These are phyloP conservation scores for Dipteronia dyeriana DNA, from an alignment of 345 rosid genomes.

Conservation along the genomic window DNA sequence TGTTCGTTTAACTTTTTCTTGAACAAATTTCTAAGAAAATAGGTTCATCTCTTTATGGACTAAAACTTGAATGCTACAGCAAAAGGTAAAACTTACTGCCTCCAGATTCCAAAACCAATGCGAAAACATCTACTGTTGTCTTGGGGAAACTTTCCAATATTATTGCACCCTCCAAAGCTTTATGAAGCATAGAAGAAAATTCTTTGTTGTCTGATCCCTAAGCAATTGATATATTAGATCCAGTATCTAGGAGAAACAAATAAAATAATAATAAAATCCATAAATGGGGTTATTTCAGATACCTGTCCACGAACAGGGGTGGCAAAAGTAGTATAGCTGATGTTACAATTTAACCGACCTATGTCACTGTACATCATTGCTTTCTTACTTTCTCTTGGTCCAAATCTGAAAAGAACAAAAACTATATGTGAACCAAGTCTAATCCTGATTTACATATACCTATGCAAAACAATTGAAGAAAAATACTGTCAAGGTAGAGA, in stretches of 20 bases:
- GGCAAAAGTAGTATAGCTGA: slow-evolving; percentile 87
- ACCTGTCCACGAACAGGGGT: slow-evolving; percentile 76
- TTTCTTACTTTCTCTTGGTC: slow-evolving; percentile 99
- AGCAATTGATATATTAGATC: slow-evolving; percentile 17
- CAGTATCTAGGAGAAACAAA: slow-evolving; percentile 4
- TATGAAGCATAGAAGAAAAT: slow-evolving; percentile 84
- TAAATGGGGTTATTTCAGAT: slow-evolving; percentile 11
- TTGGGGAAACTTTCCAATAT: slow-evolving; percentile 87
- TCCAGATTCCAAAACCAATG: slow-evolving; percentile 92
- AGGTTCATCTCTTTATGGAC: background rate
- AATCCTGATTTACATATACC: background rate
- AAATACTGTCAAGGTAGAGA: background rate
- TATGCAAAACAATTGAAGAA: background rate
- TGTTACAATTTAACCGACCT: slow-evolving; percentile 83
- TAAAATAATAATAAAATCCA: background rate
- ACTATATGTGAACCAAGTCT: background rate
- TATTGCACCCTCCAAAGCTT: slow-evolving; percentile 88
- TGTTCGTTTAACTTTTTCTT: background rate
- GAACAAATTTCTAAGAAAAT: background rate
- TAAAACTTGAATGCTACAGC: background rate
- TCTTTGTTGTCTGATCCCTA: slow-evolving; percentile 85
- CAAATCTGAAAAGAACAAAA: slow-evolving; percentile 57
- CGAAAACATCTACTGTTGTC: slow-evolving; percentile 95
- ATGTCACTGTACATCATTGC: slow-evolving; percentile 85
- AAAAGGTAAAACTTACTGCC: slow-evolving; percentile 68